Evolutionary conservation across 768 basidiomycete species (phyloP).

Genomic region (Boletus patriciae): DNA sequence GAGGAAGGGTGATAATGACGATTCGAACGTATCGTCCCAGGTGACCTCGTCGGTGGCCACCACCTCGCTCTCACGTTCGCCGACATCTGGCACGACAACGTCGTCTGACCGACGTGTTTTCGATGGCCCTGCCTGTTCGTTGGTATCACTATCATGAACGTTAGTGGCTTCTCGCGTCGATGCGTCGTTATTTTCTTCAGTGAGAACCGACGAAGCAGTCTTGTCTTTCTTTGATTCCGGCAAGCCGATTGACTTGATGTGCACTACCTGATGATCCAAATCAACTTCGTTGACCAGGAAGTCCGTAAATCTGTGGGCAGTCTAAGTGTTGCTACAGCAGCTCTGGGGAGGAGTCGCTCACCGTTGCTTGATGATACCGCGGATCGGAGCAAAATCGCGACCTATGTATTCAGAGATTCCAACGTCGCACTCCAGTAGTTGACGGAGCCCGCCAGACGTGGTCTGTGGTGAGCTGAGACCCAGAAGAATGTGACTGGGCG

Average conservation of each 20-base stretch:
- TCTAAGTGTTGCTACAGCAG: not conserved
- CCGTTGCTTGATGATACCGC: conserved; percentile 98
- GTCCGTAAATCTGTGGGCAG: conserved; percentile 79
- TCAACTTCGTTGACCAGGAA: conserved; percentile 94
- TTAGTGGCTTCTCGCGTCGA: conserved; percentile 14
- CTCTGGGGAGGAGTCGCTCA: conserved; percentile 42
- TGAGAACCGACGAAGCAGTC: conserved; percentile 25
- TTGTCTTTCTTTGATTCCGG: conserved; percentile 55
- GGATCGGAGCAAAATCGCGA: conserved; percentile 65
- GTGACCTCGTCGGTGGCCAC: conserved; percentile 36
- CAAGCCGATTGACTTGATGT: conserved; percentile 74
- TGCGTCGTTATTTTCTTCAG: conserved; percentile 17
- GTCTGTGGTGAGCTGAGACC: conserved; percentile 54
- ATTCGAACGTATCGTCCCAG: conserved; percentile 67
- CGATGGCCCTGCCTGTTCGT: conserved; percentile 1
- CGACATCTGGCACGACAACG: not conserved
- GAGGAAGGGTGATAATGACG: conserved; percentile 61
- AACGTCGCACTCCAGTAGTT: conserved; percentile 73
- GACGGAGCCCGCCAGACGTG: conserved; percentile 53
- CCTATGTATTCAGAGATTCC: conserved; percentile 89
- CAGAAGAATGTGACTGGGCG: conserved; percentile 72
- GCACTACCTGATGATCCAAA: conserved; percentile 73
- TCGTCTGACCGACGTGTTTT: conserved; percentile 1
- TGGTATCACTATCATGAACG: conserved; percentile 8
- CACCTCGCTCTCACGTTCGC: not conserved